Evolutionary conservation across 306 rosid species (phyloP).

Genomic region (Oxytropis ochrocephala): DNA sequence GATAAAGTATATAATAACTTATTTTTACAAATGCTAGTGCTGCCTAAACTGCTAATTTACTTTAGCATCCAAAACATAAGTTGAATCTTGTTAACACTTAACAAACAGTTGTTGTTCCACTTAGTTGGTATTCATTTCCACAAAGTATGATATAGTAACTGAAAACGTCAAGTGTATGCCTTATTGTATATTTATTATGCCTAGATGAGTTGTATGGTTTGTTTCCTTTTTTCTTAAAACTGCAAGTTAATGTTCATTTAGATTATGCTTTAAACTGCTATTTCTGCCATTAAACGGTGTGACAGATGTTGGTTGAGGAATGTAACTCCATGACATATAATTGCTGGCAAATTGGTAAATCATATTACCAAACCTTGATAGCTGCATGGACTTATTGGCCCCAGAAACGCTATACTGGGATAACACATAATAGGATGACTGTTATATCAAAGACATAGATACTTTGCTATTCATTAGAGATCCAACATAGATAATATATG

Average conservation of each 20-base stretch:
- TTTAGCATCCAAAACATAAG: slow-evolving; percentile 5
- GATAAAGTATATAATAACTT: neutral
- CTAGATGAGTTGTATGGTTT: neutral
- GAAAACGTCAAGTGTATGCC: neutral
- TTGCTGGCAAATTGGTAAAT: neutral
- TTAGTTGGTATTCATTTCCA: neutral
- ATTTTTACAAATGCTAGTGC: neutral
- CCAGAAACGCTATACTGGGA: neutral
- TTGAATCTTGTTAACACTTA: slow-evolving; percentile 13
- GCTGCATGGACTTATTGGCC: neutral
- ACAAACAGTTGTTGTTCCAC: neutral
- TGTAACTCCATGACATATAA: too few species aligned
- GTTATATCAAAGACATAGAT: neutral
- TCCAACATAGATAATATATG: neutral
- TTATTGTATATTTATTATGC: slow-evolving; percentile 2
- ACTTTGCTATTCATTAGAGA: neutral
- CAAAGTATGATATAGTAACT: neutral
- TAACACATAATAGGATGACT: neutral
- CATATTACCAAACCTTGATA: neutral
- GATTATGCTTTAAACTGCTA: too few species aligned
- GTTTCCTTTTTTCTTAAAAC: too few species aligned
- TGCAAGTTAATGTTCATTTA: too few species aligned
- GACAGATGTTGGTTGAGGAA: too few species aligned
- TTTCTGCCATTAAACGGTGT: too few species aligned
- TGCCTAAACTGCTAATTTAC: too few species aligned